Conservation (phyloP, 305 asterid species). For the Plantago rigida region DNA sequence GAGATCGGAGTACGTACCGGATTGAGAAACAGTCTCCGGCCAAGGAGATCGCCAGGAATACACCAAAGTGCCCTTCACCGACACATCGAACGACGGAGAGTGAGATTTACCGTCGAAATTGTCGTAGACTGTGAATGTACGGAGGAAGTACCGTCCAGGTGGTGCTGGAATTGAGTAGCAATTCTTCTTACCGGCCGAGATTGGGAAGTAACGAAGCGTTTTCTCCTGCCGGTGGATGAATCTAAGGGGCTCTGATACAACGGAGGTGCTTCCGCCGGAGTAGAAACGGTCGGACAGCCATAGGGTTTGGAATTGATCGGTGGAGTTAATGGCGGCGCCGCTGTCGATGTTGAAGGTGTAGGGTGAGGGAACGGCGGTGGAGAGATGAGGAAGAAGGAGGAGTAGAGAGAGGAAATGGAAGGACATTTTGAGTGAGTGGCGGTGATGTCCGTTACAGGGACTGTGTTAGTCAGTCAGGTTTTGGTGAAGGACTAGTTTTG, state of each 20-base stretch:
- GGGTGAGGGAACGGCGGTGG: slow-evolving; percentile 36
- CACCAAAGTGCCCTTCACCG: slow-evolving; percentile 74
- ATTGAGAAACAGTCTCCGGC: slow-evolving; percentile 51
- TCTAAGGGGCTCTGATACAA: slow-evolving; percentile 81
- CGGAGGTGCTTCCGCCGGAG: slow-evolving; percentile 64
- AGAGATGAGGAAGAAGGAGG: slow-evolving; percentile 25
- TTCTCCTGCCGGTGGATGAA: slow-evolving; percentile 67
- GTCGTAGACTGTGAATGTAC: slow-evolving; percentile 78
- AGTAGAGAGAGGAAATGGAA: slow-evolving; percentile 10
- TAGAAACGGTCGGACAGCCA: slow-evolving; percentile 82
- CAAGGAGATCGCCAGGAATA: slow-evolving; percentile 91
- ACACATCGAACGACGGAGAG: slow-evolving; percentile 87
- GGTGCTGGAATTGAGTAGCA: slow-evolving; percentile 59
- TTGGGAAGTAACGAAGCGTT: slow-evolving; percentile 73
- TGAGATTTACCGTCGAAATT: slow-evolving; percentile 74
- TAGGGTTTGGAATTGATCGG: slow-evolving; percentile 53
- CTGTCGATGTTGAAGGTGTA: slow-evolving; percentile 69
- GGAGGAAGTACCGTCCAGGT: slow-evolving; percentile 47
- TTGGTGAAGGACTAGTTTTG: not conserved
- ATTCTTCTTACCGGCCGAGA: slow-evolving; percentile 72
- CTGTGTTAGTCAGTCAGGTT: not conserved
- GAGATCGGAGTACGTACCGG: slow-evolving; percentile 91
- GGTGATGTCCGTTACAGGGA: slow-evolving; percentile 26
- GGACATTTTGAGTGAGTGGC: slow-evolving; percentile 36
- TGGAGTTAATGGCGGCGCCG: slow-evolving; percentile 55